Base-by-base conservation (phyloP, 73 alveolate genomes). In the Tetrahymena thermophila region DNA sequence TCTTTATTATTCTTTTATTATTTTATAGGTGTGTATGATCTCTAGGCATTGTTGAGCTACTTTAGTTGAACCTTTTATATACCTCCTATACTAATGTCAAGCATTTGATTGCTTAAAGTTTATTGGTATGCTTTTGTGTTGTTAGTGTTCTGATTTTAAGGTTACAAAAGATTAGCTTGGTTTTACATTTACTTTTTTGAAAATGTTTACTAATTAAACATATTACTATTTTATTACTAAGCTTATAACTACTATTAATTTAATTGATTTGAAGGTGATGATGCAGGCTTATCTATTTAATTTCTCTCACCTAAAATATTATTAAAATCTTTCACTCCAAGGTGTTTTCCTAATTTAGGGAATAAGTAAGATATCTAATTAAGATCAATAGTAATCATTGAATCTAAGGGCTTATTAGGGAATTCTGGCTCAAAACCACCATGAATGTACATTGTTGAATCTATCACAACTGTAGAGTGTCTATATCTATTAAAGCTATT, bases 351-450 rank as follows among this genome's bases (percentile, higher is more conserved):
- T 94, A 95, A 96, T 95, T 89, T 96, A 95, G 96, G 97, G 50
- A 93, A 98, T 85, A 98, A 97, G 35, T 94, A 96, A 96, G 98
- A 98, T 35, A 98, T 96, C 13, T 95, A 98, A 31, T 96, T 95
- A 34, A 98, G 94, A 94, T 97, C 98, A 14, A 98, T 97, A 93
- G 96, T 94, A 28, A 97, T 96, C 58, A 98, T 97, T n/a, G 97
- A 97, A 94, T 98, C 98, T 1, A 98, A 98, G n/a, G 99, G 99
- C 42, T 97, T 97, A 94, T 98, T 98, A 35, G 99, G 99, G 40
- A 97, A 96, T 89, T 98, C 99, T 85, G 98, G 96, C 94, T 98
- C 99, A 94, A 98, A 97, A 25, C 99, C 99, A 50, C 99, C 99
- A 96, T 98, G 99, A 94, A 98, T 96, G 96, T 97, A 98, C 34